Base-by-base conservation (phyloP, 2,329 filamentous ascomycete species). In the Leptographium wingfieldii region DNA sequence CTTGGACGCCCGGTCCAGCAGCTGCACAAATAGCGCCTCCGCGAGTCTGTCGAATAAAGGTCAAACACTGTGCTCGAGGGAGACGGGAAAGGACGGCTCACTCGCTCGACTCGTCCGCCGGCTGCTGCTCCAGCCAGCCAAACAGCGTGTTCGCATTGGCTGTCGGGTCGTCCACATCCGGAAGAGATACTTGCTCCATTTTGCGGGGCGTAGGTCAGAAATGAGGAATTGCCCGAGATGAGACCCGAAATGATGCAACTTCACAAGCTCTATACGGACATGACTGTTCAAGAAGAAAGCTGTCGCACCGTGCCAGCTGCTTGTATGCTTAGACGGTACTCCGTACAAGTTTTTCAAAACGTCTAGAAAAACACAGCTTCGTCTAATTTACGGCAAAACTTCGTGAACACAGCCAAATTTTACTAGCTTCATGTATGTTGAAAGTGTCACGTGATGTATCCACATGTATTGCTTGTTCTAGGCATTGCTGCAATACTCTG, bases 1-100 rank as follows among this genome's bases (percentile, higher is more conserved):
- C 66, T 80, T 77, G 11, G 76, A 73, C 33, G 80, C 79, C 61
- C 73, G 73, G 19, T 69, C 65, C 5, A 83, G 71, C 12, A 83
- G 74, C 56, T 72, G 71, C 16, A 74, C 66, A 66, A 82, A 82
- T 5, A 81, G 55, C 9, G 59, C 61, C 43, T 66, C 60, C 1
- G 61, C 63, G 1, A 57, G 54, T 22, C 64, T 65, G 43, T 31
- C 25, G 14, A n/a, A 14, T 22, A 9, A 46, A 12, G 7, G 16
- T 14, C 31, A 38, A 7, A 14, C n/a, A 5, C 33, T 35, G 33
- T 35, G 5, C 33, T 35, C 33, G 33, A 9, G 33, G 33, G 33
- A 35, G 33, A 10, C 6, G 16, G 31, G 29, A 52, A 11, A 27
- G 27, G 27, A n/a, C 9, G 7, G n/a, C 52, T n/a, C 49, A 63